Base-by-base conservation (phyloP, 805 yeast genomes). In the Candida nemodendra region DNA sequence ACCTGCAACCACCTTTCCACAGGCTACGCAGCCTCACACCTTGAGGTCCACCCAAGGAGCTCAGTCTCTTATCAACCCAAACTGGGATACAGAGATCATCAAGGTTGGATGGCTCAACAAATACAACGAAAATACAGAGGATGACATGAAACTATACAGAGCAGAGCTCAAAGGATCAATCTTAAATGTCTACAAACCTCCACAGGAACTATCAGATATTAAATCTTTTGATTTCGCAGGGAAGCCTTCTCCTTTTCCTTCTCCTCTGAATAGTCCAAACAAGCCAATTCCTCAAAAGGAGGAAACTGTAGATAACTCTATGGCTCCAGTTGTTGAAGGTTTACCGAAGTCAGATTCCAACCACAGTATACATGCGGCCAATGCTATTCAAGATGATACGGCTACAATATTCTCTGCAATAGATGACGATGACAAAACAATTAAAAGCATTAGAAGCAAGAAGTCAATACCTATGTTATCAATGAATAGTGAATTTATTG, bases 131-230 rank as follows among this genome's bases (percentile, higher is more conserved):
- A 34, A 42, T 21, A 19, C 44, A 18, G 69, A 63, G 29, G 61
- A 59, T 7, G 63, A 62, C 21, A 48, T 72, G 58, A 64, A 73
- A 41, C 57, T 86, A 22, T 76, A 68, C 39, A 69, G 82, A 34
- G 88, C 84, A 0, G 86, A 80, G 51, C 63, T 89, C 40, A 76
- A 72, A 50, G 95, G 95, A 14, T 76, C 89, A 2, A 66, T 69
- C 29, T 61, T 89, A 36, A 68, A 70, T 37, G 58, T 89, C 13
- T 84, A 75, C 65, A 82, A 77, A 56, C 71, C 78, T 25, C 81
- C 73, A 2, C 59, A 65, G 18, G 78, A 67, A 18, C 39, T 78
- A 18, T 71, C 65, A 19, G 71, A 48, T 41, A 57, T 62, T 29
- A 62, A 55, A 35, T 55, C 54, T 30, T 68, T 71, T 44, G 48